Percentiles rank a stretch among this genome's conserved stretches.
phyloP scores from a whole-genome alignment of 495 filamentous ascomycete genomes.

The Tuber calosporum region DNA sequence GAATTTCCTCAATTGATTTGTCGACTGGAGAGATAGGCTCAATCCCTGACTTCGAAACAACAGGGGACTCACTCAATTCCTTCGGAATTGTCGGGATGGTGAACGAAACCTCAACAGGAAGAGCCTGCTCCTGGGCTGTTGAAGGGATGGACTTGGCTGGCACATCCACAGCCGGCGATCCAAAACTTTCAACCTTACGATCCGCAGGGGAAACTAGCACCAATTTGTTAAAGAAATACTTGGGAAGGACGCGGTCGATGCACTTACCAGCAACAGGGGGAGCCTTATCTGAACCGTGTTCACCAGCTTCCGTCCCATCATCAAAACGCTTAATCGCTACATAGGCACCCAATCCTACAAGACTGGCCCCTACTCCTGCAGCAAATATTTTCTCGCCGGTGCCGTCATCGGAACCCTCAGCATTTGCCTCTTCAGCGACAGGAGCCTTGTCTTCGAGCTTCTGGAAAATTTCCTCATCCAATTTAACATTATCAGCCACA shows the following conservation, averaged over 20 bases:
- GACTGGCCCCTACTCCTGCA: not conserved
- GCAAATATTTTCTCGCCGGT: not conserved
- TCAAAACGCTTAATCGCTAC: not conserved
- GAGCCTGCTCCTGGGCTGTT: slow-evolving; percentile 9
- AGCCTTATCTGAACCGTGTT: not conserved
- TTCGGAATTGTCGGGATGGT: not conserved
- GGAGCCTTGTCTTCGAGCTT: slow-evolving; percentile 49
- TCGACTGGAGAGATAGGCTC: slow-evolving; percentile 19
- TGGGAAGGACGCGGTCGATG: not conserved
- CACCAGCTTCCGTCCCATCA: not conserved
- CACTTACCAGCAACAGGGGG: not conserved
- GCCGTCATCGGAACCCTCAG: not conserved
- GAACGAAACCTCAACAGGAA: slow-evolving; percentile 8
- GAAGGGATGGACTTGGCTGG: slow-evolving; percentile 8
- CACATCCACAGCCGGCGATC: slow-evolving; percentile 3
- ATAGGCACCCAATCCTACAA: not conserved
- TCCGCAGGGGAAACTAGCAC: not conserved
- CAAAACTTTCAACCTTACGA: not conserved
- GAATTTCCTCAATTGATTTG: slow-evolving; percentile 24
- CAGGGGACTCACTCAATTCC: not conserved
- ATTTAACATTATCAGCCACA: slow-evolving; percentile 55
- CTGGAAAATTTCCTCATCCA: slow-evolving; percentile 77
- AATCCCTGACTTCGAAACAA: slow-evolving; percentile 3
- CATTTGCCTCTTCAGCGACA: not conserved
- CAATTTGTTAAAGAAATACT: not conserved